Evolutionary conservation across 805 yeast species (phyloP), one percentile per base, ranked within the genome.

Genomic region (Saccharomycopsis lassenensis): DNA sequence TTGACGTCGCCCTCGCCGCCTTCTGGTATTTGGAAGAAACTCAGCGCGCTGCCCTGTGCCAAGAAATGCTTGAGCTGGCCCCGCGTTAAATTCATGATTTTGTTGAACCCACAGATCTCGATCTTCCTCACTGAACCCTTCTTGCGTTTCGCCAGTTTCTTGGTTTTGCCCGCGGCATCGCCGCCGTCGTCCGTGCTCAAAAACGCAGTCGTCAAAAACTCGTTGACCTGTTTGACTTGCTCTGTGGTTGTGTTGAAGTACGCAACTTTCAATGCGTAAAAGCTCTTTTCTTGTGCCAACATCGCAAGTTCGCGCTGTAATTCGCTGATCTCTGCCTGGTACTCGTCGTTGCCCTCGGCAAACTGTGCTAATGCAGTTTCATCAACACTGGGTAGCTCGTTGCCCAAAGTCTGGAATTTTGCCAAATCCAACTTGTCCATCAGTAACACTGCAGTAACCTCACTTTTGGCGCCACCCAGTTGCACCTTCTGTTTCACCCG

Each of bases 61-160:
- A n/a, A 35, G 16, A 12, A 42, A 36, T 14, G 26, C 20, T 15
- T 29, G 43, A 25, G 39, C 25, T 29, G 36, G 24, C 7, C 37
- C 24, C 16, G 29, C 3, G 39, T 29, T 11, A 7, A 20, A 5
- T 40, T 39, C 20, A 62, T 47, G 4, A 49, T 32, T 8, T 51
- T 42, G 39, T 71, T 71, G 48, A 59, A 74, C 7, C 74, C 74
- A 52, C 82, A 75, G 3, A 74, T 54, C 27, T 73, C 78, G 18
- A 62, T 40, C 38, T 61, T 68, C 37, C 55, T 62, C 5, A 47
- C 41, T 40, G 47, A 47, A 22, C 45, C 49, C 5, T 44, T 21
- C 33, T 35, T 35, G 4, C 18, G 16, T 37, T 28, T 17, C 8
- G 6, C 3, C 36, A n/a, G 10, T 16, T 24, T 5, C 12, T 14